These are phyloP conservation scores for Fraxinus albicans DNA, from an alignment of 305 asterid species.

Conservation along the genomic window DNA sequence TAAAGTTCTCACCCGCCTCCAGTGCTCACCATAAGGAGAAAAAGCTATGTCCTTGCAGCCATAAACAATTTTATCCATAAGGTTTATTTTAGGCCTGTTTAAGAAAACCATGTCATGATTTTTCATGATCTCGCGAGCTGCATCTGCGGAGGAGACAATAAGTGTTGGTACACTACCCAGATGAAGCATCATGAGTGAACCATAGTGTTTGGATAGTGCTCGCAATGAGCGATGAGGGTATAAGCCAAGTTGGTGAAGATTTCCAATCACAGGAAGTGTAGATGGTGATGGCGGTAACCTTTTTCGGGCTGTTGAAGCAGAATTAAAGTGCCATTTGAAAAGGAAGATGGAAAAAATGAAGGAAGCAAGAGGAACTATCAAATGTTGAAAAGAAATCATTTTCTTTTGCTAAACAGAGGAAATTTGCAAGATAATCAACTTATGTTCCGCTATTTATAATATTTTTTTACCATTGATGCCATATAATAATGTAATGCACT, in stretches of 20 bases:
- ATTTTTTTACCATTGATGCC: neutral
- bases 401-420: neutral
- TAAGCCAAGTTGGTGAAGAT: neutral
- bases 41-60: constrained; percentile 30
- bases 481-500: neutral
- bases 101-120: constrained; percentile 44
- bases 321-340: neutral
- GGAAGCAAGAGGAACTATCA: neutral
- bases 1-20: constrained; percentile 37
- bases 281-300: neutral
- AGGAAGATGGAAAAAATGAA: neutral
- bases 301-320: neutral
- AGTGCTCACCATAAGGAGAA: constrained; percentile 38
- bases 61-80: constrained; percentile 33
- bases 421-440: neutral
- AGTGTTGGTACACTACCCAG: constrained; percentile 3
- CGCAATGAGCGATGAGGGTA: neutral
- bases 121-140: constrained; percentile 5
- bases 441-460: neutral
- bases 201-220: neutral
- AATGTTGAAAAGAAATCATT: neutral
- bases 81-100: constrained; percentile 37
- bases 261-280: neutral
- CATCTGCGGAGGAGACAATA: neutral
- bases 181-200: constrained; percentile 16